Conservation (phyloP, 805 yeast species). For the Candida chauliodis region DNA sequence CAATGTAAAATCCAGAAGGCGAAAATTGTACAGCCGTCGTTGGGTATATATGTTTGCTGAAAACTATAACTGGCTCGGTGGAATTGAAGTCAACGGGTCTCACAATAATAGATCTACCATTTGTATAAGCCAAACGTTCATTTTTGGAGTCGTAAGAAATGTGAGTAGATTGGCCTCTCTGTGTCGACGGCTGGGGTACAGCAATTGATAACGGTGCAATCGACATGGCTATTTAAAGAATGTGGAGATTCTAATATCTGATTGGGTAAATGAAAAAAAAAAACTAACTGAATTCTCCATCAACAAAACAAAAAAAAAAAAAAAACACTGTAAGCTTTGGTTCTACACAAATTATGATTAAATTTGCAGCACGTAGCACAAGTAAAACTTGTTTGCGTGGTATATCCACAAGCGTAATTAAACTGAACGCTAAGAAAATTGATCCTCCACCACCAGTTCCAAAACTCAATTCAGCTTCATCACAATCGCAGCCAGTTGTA, state of each 20-base stretch:
- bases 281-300: background rate
- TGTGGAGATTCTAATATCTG: conserved; percentile 1
- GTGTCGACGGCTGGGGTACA: conserved; percentile 81
- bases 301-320: background rate
- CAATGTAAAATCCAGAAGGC: conserved; percentile 86
- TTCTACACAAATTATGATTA: conserved; percentile 5
- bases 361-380: conserved; percentile 5
- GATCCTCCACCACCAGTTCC: conserved; percentile 7
- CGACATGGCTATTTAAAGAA: conserved; percentile 17
- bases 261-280: conserved; percentile 1
- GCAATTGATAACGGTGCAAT: conserved; percentile 31
- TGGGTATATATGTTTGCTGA: conserved; percentile 61
- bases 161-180: conserved; percentile 65
- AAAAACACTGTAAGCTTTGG: too few species aligned
- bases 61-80: conserved; percentile 49
- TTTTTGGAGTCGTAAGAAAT: conserved; percentile 69
- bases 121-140: conserved; percentile 73
- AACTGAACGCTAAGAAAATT: background rate
- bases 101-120: conserved; percentile 75
- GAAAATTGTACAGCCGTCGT: conserved; percentile 86
- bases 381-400: conserved; percentile 6
- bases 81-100: conserved; percentile 60
- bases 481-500: background rate
- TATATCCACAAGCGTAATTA: conserved; percentile 7
- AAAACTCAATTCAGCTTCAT: background rate